Evolutionary conservation across 1,284 basidiomycete genomes (phyloP).

Genomic region (Neolentinus lepideus): DNA sequence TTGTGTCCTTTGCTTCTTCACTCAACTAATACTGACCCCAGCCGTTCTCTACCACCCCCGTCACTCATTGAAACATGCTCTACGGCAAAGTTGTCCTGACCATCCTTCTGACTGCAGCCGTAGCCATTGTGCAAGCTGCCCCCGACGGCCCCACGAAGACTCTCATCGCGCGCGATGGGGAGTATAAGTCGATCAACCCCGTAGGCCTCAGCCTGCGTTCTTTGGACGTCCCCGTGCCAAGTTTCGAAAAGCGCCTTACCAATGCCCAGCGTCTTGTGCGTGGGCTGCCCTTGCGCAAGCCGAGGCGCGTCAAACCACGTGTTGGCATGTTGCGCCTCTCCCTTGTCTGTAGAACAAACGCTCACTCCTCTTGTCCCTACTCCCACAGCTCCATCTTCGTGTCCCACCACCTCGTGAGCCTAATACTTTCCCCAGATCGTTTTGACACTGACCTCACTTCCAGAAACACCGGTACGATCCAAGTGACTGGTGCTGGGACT

Average conservation of each 20-base stretch:
- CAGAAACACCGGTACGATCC: conserved; percentile 10
- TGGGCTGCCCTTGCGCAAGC: conserved; percentile 17
- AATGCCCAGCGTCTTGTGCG: conserved; percentile 18
- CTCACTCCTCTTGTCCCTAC: background rate
- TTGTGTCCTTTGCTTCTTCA: no score
- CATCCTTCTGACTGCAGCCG: background rate
- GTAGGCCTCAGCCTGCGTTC: background rate
- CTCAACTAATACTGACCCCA: background rate
- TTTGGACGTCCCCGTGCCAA: background rate
- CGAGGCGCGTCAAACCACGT: conserved; percentile 2
- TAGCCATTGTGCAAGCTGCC: background rate
- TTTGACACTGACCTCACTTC: background rate
- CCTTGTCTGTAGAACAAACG: no score
- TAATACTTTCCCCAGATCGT: background rate
- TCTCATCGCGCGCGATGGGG: no score
- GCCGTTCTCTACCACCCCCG: background rate
- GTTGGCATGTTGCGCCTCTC: no score
- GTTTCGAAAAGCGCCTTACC: conserved; percentile 4
- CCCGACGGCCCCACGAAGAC: background rate
- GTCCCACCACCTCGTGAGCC: background rate
- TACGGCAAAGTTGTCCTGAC: background rate
- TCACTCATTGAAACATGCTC: background rate
- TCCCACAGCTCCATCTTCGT: background rate
- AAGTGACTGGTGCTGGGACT: conserved; percentile 5
- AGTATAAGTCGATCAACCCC: background rate